A percentile compares a stretch with the other conserved stretches of the same genome.
These are phyloP conservation scores for Rutstroemia sp. DNA, from an alignment of 2,329 filamentous ascomycete genomes.

Conservation along the genomic window DNA sequence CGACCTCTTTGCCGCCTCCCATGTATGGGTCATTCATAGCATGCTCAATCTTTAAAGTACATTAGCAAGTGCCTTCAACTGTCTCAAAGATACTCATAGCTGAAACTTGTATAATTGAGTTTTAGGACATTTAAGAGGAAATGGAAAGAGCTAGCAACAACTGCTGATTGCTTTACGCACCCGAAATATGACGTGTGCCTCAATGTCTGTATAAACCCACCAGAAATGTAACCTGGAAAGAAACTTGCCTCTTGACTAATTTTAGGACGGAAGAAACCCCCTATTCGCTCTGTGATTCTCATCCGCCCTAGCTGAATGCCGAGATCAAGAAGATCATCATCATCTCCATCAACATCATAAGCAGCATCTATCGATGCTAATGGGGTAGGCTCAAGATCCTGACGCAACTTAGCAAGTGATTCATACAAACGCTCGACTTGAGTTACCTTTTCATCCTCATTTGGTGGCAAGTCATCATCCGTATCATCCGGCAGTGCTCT, in stretches of 20 bases:
- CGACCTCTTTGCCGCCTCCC: not conserved
- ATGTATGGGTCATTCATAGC: not conserved
- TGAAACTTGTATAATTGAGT: too few relatives aligned
- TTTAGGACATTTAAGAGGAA: too few relatives aligned
- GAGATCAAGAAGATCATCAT: constrained; percentile 62
- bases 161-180: too few relatives aligned
- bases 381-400: constrained; percentile 53
- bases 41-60: not conserved
- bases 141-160: too few relatives aligned
- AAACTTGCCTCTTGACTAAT: constrained; percentile 59
- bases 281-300: constrained; percentile 67
- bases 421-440: not conserved
- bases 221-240: not conserved
- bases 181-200: too few relatives aligned
- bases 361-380: constrained; percentile 58
- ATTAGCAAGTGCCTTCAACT: not conserved
- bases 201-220: not conserved
- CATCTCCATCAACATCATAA: constrained; percentile 58
- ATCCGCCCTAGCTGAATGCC: constrained; percentile 66
- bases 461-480: constrained; percentile 35
- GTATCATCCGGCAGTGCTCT: constrained; percentile 38
- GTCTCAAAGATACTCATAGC: too few relatives aligned
- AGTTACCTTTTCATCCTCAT: constrained; percentile 46
- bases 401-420: not conserved
- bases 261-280: constrained; percentile 63